phyloP scores from a whole-genome alignment of 2,329 filamentous ascomycete genomes.

The Cladophialophora psammophila region DNA sequence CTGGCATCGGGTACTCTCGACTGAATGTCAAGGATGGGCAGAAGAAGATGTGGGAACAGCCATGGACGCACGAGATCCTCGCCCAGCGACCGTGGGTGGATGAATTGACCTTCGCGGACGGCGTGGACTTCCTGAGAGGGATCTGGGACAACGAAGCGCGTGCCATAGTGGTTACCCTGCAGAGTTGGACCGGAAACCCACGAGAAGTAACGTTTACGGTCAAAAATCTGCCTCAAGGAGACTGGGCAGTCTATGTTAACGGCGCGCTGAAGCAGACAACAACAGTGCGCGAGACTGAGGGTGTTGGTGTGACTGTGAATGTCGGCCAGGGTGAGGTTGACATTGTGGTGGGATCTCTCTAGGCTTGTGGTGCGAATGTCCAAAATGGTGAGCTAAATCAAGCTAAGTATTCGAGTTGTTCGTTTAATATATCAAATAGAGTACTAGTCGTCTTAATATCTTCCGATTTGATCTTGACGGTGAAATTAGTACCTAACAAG shows the following conservation, averaged over 20 bases:
- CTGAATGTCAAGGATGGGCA: conserved; percentile 32
- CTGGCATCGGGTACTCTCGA: conserved; percentile 26
- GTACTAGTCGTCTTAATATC: too few species aligned
- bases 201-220: conserved; percentile 2
- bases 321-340: too few species aligned
- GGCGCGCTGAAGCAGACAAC: too few species aligned
- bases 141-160: conserved; percentile 16
- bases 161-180: conserved; percentile 29
- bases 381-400: too few species aligned
- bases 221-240: conserved; percentile 12
- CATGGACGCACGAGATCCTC: conserved; percentile 28
- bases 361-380: too few species aligned
- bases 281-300: too few species aligned
- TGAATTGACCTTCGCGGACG: conserved; percentile 19
- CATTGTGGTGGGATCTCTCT: too few species aligned
- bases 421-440: too few species aligned
- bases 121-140: conserved; percentile 30
- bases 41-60: conserved; percentile 33
- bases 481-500: too few species aligned
- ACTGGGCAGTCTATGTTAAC: conserved; percentile 13
- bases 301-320: too few species aligned
- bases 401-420: too few species aligned
- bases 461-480: too few species aligned
- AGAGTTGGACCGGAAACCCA: conserved; percentile 7
- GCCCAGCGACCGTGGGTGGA: conserved; percentile 25